phyloP scores from a whole-genome alignment of 768 basidiomycete species.

The Calocybe gangraenosa region DNA sequence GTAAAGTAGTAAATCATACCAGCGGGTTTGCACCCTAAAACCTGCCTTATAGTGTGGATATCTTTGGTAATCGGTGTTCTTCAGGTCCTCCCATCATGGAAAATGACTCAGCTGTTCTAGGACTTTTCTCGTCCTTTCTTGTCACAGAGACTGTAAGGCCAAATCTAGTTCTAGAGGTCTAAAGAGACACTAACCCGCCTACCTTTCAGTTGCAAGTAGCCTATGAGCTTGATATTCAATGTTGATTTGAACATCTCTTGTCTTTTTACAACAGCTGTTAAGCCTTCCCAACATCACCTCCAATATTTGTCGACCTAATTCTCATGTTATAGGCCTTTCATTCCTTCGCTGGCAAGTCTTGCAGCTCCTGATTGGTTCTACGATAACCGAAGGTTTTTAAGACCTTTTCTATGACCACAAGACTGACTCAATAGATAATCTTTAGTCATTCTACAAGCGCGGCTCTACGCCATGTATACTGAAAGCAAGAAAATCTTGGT shows the following conservation, averaged over 20 bases:
- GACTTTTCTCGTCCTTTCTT: constrained; percentile 36
- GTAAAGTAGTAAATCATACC: too few species aligned
- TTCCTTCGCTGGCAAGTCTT: constrained; percentile 61
- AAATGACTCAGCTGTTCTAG: constrained; percentile 18
- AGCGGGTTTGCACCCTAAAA: too few species aligned
- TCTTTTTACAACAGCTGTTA: too few species aligned
- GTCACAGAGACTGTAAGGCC: too few species aligned
- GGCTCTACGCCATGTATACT: constrained; percentile 59
- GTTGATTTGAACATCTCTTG: too few species aligned
- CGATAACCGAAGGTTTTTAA: constrained; percentile 49
- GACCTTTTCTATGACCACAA: neutral
- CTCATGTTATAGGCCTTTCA: constrained; percentile 25
- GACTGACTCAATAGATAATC: too few species aligned
- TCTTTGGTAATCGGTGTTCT: constrained; percentile 35
- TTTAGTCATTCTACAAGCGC: constrained; percentile 55
- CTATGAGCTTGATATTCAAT: too few species aligned
- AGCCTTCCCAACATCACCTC: too few species aligned
- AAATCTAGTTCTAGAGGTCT: too few species aligned
- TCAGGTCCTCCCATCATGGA: neutral
- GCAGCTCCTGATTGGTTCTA: constrained; percentile 49
- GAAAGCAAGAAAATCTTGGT: constrained; percentile 46
- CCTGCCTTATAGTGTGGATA: constrained; percentile 50
- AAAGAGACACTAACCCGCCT: too few species aligned
- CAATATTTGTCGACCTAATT: too few species aligned
- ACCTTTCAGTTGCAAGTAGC: too few species aligned